These are phyloP conservation scores for Fusarium keratoplasticum DNA, from an alignment of 2,329 filamentous ascomycete genomes.

Conservation along the genomic window DNA sequence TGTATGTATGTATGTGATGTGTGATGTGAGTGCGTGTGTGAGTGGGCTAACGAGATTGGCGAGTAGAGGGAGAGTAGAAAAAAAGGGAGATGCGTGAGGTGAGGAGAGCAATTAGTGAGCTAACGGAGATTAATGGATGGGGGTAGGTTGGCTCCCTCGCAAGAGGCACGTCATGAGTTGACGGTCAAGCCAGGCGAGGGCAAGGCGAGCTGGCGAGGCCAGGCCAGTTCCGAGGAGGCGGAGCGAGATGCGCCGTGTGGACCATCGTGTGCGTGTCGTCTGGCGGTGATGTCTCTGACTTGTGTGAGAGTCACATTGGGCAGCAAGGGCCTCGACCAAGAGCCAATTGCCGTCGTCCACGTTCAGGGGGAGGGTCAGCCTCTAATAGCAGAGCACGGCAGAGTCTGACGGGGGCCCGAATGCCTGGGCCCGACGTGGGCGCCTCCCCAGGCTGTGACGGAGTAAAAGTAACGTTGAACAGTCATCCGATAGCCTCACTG, in stretches of 20 bases:
- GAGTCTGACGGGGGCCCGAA: slow-evolving; percentile 9
- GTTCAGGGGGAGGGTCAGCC: slow-evolving; percentile 22
- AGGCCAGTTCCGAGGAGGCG: slow-evolving; percentile 2
- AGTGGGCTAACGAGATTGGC: slow-evolving; percentile 9
- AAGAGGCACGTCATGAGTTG: slow-evolving; percentile 10
- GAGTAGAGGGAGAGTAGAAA: slow-evolving; percentile 6
- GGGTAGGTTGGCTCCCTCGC: slow-evolving; percentile 38
- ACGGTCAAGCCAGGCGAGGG: not conserved
- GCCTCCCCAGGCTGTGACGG: slow-evolving; percentile 2
- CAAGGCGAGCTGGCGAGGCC: not conserved
- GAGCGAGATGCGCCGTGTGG: not conserved
- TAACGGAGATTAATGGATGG: slow-evolving; percentile 37
- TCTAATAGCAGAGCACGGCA: slow-evolving; percentile 5
- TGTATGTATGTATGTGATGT: not conserved
- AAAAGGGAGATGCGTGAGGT: slow-evolving; percentile 2
- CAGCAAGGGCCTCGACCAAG: slow-evolving; percentile 39
- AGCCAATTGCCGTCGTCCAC: slow-evolving; percentile 43
- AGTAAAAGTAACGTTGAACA: not conserved
- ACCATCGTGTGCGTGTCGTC: slow-evolving; percentile 7
- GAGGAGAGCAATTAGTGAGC: slow-evolving; percentile 26
- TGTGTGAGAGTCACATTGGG: slow-evolving; percentile 38
- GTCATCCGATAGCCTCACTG: slow-evolving; percentile 25
- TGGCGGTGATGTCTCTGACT: slow-evolving; percentile 12
- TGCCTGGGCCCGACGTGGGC: slow-evolving; percentile 15
- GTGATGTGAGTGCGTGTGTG: not conserved